A percentile compares a stretch with the other conserved stretches of the same genome.
phyloP scores from a whole-genome alignment of 108 stramenopile species.

The Pseudonitzschia delicatissima region DNA sequence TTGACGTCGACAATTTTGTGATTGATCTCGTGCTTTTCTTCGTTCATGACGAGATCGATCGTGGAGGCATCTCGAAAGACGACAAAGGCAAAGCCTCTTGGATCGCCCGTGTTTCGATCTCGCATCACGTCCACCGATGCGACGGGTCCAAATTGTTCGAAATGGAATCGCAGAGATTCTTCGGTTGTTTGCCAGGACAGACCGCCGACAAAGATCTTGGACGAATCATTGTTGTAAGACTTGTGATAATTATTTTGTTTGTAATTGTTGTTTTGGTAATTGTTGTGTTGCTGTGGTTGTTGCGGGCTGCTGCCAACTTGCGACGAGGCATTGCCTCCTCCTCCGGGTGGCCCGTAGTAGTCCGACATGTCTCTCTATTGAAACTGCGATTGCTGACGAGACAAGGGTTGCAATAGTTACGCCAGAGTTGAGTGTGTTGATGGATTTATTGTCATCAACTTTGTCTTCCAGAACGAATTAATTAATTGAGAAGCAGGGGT shows the following conservation, averaged over 20 bases:
- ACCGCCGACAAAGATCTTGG: conserved; percentile 93
- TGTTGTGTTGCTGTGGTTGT: neutral
- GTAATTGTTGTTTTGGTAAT: neutral
- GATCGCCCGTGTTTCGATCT: conserved; percentile 84
- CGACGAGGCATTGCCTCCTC: neutral
- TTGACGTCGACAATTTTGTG: conserved; percentile 88
- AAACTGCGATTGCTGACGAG: too few species aligned
- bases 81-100: conserved; percentile 93
- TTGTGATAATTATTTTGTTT: neutral
- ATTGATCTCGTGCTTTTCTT: conserved; percentile 78
- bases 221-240: conserved; percentile 19
- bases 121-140: conserved; percentile 69
- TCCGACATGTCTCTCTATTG: conserved; percentile 16
- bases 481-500: too few species aligned
- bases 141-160: conserved; percentile 83
- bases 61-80: conserved; percentile 71
- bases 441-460: too few species aligned
- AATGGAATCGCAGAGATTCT: conserved; percentile 88
- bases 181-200: conserved; percentile 92
- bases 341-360: conserved; percentile 16
- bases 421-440: too few species aligned
- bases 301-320: conserved; percentile 2
- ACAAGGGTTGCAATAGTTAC: too few species aligned
- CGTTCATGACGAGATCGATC: conserved; percentile 81
- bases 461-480: too few species aligned